Percentiles rank a stretch among this genome's conserved stretches.
phyloP scores from a whole-genome alignment of 345 rosid genomes.

The Eucalyptus lansdowneana region DNA sequence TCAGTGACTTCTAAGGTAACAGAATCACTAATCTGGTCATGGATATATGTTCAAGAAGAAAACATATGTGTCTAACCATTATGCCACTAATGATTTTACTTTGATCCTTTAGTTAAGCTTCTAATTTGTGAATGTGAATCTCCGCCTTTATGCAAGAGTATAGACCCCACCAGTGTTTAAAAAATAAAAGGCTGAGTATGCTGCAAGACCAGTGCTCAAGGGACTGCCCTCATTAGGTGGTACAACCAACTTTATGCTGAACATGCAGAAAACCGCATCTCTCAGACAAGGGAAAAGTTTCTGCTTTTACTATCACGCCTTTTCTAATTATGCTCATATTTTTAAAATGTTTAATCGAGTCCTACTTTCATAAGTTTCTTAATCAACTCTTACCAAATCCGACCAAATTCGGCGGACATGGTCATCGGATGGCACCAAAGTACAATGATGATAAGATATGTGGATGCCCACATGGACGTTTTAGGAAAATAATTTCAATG shows the following conservation, averaged over 20 bases:
- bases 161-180: not conserved
- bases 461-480: rapidly evolving
- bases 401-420: too few relatives aligned
- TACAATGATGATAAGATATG: too few relatives aligned
- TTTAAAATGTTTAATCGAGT: not conserved
- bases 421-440: too few relatives aligned
- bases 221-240: not conserved
- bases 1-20: not conserved
- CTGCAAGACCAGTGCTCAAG: not conserved
- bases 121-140: too few relatives aligned
- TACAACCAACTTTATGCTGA: too few relatives aligned
- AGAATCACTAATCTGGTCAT: not conserved
- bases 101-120: too few relatives aligned
- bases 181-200: not conserved
- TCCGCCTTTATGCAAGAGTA: not conserved
- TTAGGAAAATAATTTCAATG: too few relatives aligned
- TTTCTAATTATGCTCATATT: too few relatives aligned
- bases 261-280: not conserved
- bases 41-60: not conserved
- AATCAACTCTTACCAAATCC: too few relatives aligned
- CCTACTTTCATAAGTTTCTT: too few relatives aligned
- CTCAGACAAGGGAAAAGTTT: not conserved
- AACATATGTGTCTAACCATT: not conserved
- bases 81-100: too few relatives aligned
- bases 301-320: not conserved